Evolutionary conservation across 1,284 basidiomycete genomes (phyloP).

Genomic region (Cutaneotrichosporon cutaneum): DNA sequence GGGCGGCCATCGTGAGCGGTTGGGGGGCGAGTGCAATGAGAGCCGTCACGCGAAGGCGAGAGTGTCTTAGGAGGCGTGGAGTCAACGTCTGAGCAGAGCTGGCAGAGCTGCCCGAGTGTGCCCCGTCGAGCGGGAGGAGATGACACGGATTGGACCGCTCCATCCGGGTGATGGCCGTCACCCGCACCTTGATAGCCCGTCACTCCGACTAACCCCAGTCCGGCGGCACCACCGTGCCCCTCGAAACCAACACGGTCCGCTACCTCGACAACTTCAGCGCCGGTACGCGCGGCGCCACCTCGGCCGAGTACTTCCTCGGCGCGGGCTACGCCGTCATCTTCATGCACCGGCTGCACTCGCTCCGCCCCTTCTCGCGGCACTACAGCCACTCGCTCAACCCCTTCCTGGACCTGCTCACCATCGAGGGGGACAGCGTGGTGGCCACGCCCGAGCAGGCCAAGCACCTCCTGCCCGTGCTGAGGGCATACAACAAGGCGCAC

Average conservation of each 20-base stretch:
- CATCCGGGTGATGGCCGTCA: too few relatives aligned
- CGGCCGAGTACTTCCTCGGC: conserved; percentile 92
- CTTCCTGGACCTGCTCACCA: conserved; percentile 91
- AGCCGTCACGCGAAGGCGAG: too few relatives aligned
- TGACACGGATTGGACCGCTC: too few relatives aligned
- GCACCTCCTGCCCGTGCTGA: conserved; percentile 70
- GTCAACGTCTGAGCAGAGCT: background rate
- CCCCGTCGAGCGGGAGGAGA: too few relatives aligned
- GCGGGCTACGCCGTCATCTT: conserved; percentile 97
- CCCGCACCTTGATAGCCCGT: too few relatives aligned
- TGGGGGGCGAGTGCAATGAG: too few relatives aligned
- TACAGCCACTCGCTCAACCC: conserved; percentile 98
- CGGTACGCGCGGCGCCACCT: conserved; percentile 92
- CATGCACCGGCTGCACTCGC: conserved; percentile 94
- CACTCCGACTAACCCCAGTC: conserved; percentile 65
- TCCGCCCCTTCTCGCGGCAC: conserved; percentile 93
- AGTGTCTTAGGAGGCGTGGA: too few relatives aligned
- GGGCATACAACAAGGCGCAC: conserved; percentile 78
- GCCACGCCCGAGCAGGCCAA: conserved; percentile 61
- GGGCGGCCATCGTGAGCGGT: background rate
- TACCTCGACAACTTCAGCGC: conserved; percentile 99
- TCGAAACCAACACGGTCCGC: conserved; percentile 97
- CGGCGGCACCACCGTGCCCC: conserved; percentile 89
- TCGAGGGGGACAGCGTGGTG: conserved; percentile 59
- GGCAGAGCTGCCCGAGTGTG: too few relatives aligned